Conservation (phyloP, 1,284 basidiomycete species). For the Cryptococcus floricola region DNA sequence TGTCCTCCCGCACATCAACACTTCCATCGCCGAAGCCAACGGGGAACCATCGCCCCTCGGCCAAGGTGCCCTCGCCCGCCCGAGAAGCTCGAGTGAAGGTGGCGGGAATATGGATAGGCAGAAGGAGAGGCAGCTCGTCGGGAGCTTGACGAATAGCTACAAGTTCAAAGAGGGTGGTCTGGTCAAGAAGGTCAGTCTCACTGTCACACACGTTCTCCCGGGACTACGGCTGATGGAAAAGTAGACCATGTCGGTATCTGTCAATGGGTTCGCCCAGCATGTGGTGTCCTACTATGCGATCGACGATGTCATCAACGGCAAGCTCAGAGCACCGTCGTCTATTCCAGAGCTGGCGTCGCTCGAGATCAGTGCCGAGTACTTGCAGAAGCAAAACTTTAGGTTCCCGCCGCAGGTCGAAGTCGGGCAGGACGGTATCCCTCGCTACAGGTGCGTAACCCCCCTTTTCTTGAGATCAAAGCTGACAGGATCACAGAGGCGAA, state of each 20-base stretch:
- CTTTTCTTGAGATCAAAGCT: neutral
- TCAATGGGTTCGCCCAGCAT: conserved; percentile 81
- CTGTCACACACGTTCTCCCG: neutral
- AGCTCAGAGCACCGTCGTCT: conserved; percentile 80
- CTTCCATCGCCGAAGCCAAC: neutral
- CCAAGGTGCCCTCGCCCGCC: conserved; percentile 27
- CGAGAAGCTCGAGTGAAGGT: conserved; percentile 33
- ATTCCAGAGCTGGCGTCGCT: conserved; percentile 81
- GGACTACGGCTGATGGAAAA: neutral
- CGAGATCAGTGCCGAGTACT: conserved; percentile 80
- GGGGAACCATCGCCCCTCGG: conserved; percentile 19
- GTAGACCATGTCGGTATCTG: conserved; percentile 87
- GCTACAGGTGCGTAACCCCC: conserved; percentile 58
- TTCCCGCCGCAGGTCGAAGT: conserved; percentile 83
- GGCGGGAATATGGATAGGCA: conserved; percentile 58
- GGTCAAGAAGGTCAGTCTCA: conserved; percentile 79
- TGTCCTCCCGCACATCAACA: too few relatives aligned
- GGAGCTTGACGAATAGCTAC: conserved; percentile 83
- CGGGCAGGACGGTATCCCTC: conserved; percentile 71
- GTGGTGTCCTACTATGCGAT: conserved; percentile 94
- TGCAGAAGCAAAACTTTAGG: conserved; percentile 85
- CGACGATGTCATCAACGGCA: conserved; percentile 82
- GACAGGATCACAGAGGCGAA: conserved; percentile 26
- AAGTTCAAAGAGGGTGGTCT: conserved; percentile 86
- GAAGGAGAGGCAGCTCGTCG: conserved; percentile 74